Conservation (phyloP, 2,329 filamentous ascomycete genomes). For the Fusarium acutatum region DNA sequence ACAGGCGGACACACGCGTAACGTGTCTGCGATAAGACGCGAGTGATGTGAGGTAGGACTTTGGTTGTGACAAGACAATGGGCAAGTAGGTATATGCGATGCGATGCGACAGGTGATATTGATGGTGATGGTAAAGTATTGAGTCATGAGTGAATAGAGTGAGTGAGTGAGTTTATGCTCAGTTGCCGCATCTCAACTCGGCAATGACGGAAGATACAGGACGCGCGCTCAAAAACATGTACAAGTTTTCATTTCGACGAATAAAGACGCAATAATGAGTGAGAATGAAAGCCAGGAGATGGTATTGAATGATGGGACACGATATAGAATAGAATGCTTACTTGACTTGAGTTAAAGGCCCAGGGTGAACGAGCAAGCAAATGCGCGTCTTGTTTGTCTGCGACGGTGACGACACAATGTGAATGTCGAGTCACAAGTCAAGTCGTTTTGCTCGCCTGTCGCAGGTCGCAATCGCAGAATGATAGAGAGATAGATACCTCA, state of each 20-base stretch:
- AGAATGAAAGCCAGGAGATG: background rate
- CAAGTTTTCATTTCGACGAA: background rate
- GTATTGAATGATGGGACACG: background rate
- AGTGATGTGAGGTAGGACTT: conserved; percentile 6
- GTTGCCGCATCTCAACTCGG: conserved; percentile 21
- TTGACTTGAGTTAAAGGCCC: background rate
- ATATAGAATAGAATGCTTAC: conserved; percentile 24
- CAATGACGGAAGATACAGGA: conserved; percentile 26
- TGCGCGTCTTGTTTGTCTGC: conserved; percentile 24
- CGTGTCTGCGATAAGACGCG: conserved; percentile 9
- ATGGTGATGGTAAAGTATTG: background rate
- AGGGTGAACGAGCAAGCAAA: conserved; percentile 25
- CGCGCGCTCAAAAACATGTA: conserved; percentile 20
- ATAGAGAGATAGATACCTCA: background rate
- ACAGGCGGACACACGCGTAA: conserved; percentile 8
- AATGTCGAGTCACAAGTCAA: conserved; percentile 5
- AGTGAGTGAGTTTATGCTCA: conserved; percentile 7
- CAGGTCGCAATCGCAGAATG: conserved; percentile 16
- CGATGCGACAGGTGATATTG: background rate
- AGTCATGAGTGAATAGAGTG: background rate
- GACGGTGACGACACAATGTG: conserved; percentile 33
- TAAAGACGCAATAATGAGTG: background rate
- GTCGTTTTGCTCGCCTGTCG: conserved; percentile 4
- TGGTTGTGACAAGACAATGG: background rate
- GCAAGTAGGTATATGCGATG: background rate